Percentiles rank a stretch among this genome's conserved stretches.
Conservation (phyloP, 1,284 basidiomycete genomes). For the Golubevia sp. region DNA sequence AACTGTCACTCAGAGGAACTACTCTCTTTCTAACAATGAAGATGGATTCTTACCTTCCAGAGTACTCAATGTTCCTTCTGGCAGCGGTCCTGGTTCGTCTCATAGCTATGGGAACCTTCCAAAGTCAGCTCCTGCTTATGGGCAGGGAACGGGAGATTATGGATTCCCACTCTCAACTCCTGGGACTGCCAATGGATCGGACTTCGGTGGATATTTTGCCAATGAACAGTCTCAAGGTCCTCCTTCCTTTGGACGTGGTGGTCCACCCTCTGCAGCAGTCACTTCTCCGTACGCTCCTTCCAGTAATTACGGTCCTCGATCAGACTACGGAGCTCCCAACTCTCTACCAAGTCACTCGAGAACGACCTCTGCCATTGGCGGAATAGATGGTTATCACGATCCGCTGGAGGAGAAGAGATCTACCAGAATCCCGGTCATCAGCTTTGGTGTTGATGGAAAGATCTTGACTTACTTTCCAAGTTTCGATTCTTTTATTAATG, state of each 20-base stretch:
- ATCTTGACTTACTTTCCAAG: slow-evolving; percentile 48
- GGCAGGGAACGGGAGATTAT: neutral
- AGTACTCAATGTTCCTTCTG: no score
- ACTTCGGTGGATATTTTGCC: neutral
- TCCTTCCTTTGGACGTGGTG: neutral
- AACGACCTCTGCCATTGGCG: slow-evolving; percentile 13
- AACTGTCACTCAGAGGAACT: no score
- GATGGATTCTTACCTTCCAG: no score
- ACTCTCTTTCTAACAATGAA: no score
- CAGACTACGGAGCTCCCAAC: neutral
- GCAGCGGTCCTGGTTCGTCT: neutral
- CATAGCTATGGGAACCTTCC: neutral
- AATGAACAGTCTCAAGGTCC: neutral
- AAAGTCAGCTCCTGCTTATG: neutral
- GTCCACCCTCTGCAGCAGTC: neutral
- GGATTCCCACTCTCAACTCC: neutral
- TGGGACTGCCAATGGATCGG: neutral
- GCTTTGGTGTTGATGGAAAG: slow-evolving; percentile 54
- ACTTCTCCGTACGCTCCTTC: neutral
- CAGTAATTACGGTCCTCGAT: slow-evolving; percentile 2
- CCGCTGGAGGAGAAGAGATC: slow-evolving; percentile 33
- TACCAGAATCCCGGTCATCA: slow-evolving; percentile 40
- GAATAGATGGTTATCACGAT: slow-evolving; percentile 16
- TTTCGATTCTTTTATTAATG: slow-evolving; percentile 7
- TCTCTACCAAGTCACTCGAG: slow-evolving; percentile 3